A percentile compares a stretch with the other conserved stretches of the same genome.
phyloP scores from a whole-genome alignment of 148 eudicot species.

The Rhododendron ovatum region DNA sequence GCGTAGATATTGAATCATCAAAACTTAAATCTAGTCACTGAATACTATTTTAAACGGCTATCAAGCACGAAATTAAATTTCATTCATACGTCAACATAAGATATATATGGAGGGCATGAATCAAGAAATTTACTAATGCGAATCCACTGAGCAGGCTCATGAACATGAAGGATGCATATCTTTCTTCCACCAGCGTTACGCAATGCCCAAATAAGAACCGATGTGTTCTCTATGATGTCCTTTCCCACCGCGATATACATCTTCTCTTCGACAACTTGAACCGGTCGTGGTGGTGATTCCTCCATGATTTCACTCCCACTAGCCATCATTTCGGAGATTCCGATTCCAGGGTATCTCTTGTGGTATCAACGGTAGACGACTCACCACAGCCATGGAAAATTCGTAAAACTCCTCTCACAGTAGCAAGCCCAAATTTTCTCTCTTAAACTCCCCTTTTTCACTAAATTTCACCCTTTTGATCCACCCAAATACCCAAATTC shows the following conservation, averaged over 20 bases:
- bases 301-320: conserved; percentile 24
- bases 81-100: neutral
- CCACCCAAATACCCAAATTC: neutral
- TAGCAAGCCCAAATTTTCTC: neutral
- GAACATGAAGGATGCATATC: conserved; percentile 69
- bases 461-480: too few relatives aligned
- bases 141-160: conserved; percentile 57
- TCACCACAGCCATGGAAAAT: neutral
- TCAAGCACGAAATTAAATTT: neutral
- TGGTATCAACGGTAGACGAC: neutral
- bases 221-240: conserved; percentile 38
- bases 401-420: neutral
- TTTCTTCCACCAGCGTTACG: conserved; percentile 44
- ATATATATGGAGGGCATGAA: neutral
- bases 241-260: conserved; percentile 65
- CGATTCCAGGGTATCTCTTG: neutral
- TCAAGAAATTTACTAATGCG: conserved; percentile 42
- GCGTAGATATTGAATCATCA: neutral
- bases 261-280: conserved; percentile 30
- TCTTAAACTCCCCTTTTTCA: neutral
- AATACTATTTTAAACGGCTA: neutral
- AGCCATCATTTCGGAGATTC: conserved; percentile 16
- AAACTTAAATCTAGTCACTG: neutral
- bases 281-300: conserved; percentile 13
- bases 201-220: conserved; percentile 54